These are phyloP conservation scores for Pseudocercospora crystallina DNA, from an alignment of 2,329 filamentous ascomycete species.

Conservation along the genomic window DNA sequence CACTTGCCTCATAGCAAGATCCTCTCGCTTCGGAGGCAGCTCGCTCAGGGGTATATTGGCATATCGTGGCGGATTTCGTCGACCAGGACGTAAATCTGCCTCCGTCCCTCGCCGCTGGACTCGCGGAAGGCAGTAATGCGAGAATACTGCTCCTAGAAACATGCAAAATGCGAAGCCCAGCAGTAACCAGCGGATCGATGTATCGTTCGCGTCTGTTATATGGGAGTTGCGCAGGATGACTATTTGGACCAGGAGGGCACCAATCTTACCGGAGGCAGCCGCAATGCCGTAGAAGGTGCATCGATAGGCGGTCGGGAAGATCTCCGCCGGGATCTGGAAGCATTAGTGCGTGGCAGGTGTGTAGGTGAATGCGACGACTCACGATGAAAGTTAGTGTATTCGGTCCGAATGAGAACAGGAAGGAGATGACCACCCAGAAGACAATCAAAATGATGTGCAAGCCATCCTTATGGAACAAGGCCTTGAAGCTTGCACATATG, in stretches of 20 bases:
- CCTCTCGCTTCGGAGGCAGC: neutral
- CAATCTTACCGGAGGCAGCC: constrained; percentile 55
- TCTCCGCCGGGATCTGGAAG: constrained; percentile 52
- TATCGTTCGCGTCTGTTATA: constrained; percentile 12
- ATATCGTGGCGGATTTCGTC: neutral
- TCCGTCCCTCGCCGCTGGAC: constrained; percentile 13
- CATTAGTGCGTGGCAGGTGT: constrained; percentile 42
- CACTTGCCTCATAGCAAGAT: too few species aligned
- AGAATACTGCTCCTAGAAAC: constrained; percentile 14
- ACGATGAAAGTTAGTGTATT: constrained; percentile 25
- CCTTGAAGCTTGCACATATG: constrained; percentile 44
- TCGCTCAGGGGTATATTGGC: constrained; percentile 1
- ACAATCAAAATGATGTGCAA: constrained; percentile 37
- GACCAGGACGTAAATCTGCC: neutral
- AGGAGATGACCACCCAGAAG: constrained; percentile 47
- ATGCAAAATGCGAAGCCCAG: constrained; percentile 21
- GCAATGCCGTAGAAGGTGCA: constrained; percentile 55
- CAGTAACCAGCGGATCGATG: constrained; percentile 13
- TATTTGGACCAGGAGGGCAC: constrained; percentile 47
- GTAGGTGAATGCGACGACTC: neutral
- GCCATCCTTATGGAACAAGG: constrained; percentile 34
- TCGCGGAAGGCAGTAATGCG: constrained; percentile 19
- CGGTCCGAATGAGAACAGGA: constrained; percentile 51
- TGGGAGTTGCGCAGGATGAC: constrained; percentile 30
- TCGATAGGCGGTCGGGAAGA: constrained; percentile 57